Evolutionary conservation across 805 yeast species (phyloP), one percentile per base, ranked within the genome.

Genomic region (Scheffersomyces stipitis): DNA sequence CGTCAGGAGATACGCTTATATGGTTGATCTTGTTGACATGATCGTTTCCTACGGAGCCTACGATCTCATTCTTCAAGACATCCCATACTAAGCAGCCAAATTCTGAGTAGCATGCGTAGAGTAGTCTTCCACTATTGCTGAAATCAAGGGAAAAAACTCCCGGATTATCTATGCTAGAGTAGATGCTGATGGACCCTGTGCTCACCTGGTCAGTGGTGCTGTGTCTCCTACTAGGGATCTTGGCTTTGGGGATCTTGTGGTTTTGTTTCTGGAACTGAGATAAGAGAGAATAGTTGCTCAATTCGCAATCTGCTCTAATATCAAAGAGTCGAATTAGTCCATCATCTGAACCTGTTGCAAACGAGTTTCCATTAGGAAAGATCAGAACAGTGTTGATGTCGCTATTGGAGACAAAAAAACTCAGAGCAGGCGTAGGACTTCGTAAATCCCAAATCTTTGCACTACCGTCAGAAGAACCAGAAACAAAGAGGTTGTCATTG

Each of bases 31-130:
- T 69, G 44, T 77, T 78, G 8, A 64, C 52, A 49, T 86, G 93
- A 15, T 44, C 49, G 0, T 85, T 86, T 18, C 79, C 81, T 34
- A 87, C 54, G 14, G 74, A 66, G 1, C 87, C 89, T 5, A 86
- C 76, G 12, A 83, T 62, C 37, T 77, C 80, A 10, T 78, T 80
- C 38, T 76, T 78, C 13, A 89, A 62, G 1, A 76, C 63, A 56
- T 89, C 97, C 93, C 95, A 86, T 3, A 84, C 71, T 14, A 83
- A 62, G 48, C 91, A 81, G 1, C 86, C 84, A 37, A 76, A 73
- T 39, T 88, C 93, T 0, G 88, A 78, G 54, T 86, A 86, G 35
- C 91, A 82, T 1, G 81, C 74, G 56, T 82, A 84, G 66, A 88
- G 60, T 16, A 87, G 57, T 31, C 96, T 62, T 0, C 96, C 95